phyloP scores from a whole-genome alignment of 2,329 filamentous ascomycete genomes.

The Fusarium veterinarium region DNA sequence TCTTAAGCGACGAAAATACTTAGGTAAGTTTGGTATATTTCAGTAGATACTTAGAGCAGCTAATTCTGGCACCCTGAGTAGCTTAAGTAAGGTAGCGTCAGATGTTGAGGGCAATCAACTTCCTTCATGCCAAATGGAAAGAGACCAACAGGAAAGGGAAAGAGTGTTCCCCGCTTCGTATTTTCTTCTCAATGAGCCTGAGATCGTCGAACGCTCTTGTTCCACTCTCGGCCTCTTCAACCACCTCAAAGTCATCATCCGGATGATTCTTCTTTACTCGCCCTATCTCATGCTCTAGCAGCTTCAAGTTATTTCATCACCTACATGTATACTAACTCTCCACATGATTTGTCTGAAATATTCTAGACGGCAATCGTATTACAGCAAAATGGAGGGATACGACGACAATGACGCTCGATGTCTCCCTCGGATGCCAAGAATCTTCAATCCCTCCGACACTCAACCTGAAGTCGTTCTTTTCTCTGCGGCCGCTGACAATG shows the following conservation, averaged over 20 bases:
- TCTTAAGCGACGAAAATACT: not conserved
- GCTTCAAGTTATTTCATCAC: not conserved
- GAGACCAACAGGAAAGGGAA: not conserved
- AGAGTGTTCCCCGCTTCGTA: not conserved
- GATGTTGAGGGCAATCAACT: not conserved
- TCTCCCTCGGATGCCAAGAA: constrained; percentile 35
- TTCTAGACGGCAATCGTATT: not conserved
- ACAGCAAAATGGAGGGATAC: constrained; percentile 35
- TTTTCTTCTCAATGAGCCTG: not conserved
- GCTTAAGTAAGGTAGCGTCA: not conserved
- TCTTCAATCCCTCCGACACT: constrained; percentile 17
- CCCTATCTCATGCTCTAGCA: constrained; percentile 4
- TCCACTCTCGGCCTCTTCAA: not conserved
- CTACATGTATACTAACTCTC: constrained; percentile 1
- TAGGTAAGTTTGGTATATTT: not conserved
- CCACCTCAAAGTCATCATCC: constrained; percentile 1
- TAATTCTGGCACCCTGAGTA: not conserved
- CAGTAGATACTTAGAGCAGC: not conserved
- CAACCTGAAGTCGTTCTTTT: constrained; percentile 27
- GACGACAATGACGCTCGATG: constrained; percentile 20
- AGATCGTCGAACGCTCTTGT: not conserved
- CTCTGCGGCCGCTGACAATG: not conserved
- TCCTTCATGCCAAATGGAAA: not conserved
- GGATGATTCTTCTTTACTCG: not conserved
- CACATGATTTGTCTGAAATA: not conserved